phyloP scores from a whole-genome alignment of 257 asterid genomes.

The Prunella vulgaris region DNA sequence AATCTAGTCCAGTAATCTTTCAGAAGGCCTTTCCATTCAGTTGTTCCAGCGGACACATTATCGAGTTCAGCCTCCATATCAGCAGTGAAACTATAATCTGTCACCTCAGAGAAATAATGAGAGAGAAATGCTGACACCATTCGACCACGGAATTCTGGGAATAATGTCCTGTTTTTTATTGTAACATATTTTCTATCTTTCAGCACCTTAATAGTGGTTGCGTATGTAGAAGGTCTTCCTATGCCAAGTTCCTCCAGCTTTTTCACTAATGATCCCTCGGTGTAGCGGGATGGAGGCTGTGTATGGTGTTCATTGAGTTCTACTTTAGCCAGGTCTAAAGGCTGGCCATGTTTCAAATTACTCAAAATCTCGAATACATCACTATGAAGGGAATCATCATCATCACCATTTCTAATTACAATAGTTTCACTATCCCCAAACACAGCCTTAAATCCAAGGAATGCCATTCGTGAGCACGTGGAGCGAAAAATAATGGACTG shows the following conservation, averaged over 20 bases:
- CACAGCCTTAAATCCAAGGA: conserved; percentile 70
- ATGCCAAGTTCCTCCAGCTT: conserved; percentile 97
- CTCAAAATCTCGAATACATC: conserved; percentile 51
- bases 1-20: conserved; percentile 93
- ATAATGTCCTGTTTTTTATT: conserved; percentile 47
- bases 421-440: conserved; percentile 56
- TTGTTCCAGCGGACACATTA: conserved; percentile 83
- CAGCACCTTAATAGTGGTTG: conserved; percentile 77
- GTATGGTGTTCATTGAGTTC: conserved; percentile 68
- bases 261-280: conserved; percentile 77
- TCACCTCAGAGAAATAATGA: conserved; percentile 80
- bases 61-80: conserved; percentile 98
- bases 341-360: conserved; percentile 47
- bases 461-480: conserved; percentile 58
- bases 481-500: conserved; percentile 63
- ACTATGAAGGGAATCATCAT: conserved; percentile 21
- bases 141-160: conserved; percentile 95
- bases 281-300: conserved; percentile 74
- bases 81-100: conserved; percentile 92
- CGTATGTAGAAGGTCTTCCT: conserved; percentile 97
- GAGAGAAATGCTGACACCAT: conserved; percentile 93
- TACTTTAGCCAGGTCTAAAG: conserved; percentile 44
- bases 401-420: conserved; percentile 34
- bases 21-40: conserved; percentile 98
- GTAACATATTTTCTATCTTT: conserved; percentile 79